phyloP scores from a whole-genome alignment of 2,329 filamentous ascomycete genomes.

The Trichoderma koningii region DNA sequence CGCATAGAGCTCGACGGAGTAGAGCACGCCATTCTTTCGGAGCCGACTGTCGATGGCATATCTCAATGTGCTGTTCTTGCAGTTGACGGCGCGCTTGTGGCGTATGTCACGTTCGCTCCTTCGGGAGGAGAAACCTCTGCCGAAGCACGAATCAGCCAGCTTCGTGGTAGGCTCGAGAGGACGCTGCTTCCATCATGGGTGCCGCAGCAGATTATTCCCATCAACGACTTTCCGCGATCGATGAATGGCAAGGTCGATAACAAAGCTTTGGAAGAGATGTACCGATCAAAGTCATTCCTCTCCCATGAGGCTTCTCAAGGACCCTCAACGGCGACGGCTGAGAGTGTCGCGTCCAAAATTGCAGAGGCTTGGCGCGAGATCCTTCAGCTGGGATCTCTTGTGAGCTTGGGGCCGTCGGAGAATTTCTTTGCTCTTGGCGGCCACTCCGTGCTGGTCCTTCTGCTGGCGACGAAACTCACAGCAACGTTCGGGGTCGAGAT shows the following conservation, averaged over 20 bases:
- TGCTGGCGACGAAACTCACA: not conserved
- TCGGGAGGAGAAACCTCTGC: no score
- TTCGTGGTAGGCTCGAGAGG: slow-evolving; percentile 4
- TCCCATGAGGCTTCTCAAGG: not conserved
- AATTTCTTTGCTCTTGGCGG: not conserved
- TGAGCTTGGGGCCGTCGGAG: not conserved
- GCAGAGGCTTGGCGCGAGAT: slow-evolving; percentile 2
- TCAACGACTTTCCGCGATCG: slow-evolving; percentile 13
- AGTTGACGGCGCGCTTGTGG: slow-evolving; percentile 6
- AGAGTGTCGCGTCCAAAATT: not conserved
- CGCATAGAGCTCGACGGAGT: slow-evolving; percentile 25
- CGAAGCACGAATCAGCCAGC: not conserved
- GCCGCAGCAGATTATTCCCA: slow-evolving; percentile 6
- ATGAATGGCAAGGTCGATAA: slow-evolving; percentile 22
- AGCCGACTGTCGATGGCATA: not conserved
- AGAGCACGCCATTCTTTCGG: slow-evolving; percentile 18
- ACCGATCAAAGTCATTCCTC: not conserved
- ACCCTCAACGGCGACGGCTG: no score
- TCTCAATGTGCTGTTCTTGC: slow-evolving; percentile 12
- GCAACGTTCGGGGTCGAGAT: not conserved
- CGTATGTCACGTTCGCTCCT: not conserved
- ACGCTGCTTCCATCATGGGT: slow-evolving; percentile 24
- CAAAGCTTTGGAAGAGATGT: slow-evolving; percentile 7
- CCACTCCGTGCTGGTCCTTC: not conserved
- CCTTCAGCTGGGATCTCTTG: not conserved